Evolutionary conservation across 2,329 filamentous ascomycete species (phyloP).

Genomic region (Metarhizium guizhouense): DNA sequence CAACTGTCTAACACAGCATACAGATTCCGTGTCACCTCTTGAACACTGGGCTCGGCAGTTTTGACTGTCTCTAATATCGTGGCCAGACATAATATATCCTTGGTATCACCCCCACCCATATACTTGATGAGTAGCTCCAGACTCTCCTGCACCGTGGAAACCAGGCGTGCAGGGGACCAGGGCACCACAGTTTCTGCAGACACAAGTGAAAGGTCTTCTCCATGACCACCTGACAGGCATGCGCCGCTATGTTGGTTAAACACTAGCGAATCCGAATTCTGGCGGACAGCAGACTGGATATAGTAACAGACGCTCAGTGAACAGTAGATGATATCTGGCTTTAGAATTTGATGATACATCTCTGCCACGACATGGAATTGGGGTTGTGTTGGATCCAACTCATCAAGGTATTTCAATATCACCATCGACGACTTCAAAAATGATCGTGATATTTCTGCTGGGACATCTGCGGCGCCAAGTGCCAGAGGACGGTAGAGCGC

Average conservation of each 20-base stretch:
- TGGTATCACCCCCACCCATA: conserved; percentile 39
- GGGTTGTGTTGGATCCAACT: conserved; percentile 37
- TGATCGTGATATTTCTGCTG: conserved; percentile 40
- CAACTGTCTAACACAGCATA: conserved; percentile 35
- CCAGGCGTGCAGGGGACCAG: conserved; percentile 33
- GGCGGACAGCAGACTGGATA: conserved; percentile 28
- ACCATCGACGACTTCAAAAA: conserved; percentile 47
- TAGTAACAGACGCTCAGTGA: conserved; percentile 48
- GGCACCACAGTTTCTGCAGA: conserved; percentile 27
- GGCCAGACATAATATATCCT: conserved; percentile 40
- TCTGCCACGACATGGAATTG: conserved; percentile 39
- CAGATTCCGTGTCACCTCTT: conserved; percentile 32
- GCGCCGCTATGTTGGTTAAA: conserved; percentile 19
- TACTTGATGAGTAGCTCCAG: conserved; percentile 35
- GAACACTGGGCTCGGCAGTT: conserved; percentile 29
- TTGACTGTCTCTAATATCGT: conserved; percentile 38
- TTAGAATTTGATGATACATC: conserved; percentile 44
- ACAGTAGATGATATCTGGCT: conserved; percentile 45
- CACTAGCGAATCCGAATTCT: conserved; percentile 19
- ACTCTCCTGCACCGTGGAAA: conserved; percentile 36
- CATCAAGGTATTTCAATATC: conserved; percentile 45
- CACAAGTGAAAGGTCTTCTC: conserved; percentile 17
- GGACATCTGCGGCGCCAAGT: conserved; percentile 39
- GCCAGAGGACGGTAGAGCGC: conserved; percentile 47
- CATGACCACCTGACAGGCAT: conserved; percentile 15